These are phyloP conservation scores for Phlebiopsis flavidoalba DNA, from an alignment of 768 basidiomycete genomes.

Conservation along the genomic window DNA sequence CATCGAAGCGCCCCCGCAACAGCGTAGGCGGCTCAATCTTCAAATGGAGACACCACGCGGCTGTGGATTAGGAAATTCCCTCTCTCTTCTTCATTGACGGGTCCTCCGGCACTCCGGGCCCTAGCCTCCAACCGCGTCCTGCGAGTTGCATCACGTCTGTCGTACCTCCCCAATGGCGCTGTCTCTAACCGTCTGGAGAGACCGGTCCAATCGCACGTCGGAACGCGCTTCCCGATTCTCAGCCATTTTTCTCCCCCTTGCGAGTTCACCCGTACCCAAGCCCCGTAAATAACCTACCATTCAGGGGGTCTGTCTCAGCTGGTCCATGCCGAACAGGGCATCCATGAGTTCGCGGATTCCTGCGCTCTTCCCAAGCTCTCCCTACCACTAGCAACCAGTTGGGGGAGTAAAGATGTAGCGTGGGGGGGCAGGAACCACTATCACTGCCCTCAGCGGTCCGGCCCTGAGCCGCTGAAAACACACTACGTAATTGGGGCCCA, in stretches of 20 bases:
- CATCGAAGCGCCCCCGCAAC: background rate
- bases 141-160: background rate
- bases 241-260: background rate
- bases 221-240: background rate
- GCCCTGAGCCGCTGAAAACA: constrained; percentile 37
- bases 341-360: background rate
- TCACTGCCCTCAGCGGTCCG: constrained; percentile 6
- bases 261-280: background rate
- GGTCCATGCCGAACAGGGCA: background rate
- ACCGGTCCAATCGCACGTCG: background rate
- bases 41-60: background rate
- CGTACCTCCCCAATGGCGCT: background rate
- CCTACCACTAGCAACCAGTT: too few relatives aligned
- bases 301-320: too few relatives aligned
- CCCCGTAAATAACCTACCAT: background rate
- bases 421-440: too few relatives aligned
- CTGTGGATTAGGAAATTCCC: too few relatives aligned
- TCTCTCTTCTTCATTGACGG: background rate
- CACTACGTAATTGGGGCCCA: constrained; percentile 76
- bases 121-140: background rate
- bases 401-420: too few relatives aligned
- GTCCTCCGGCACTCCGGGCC: background rate
- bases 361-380: background rate
- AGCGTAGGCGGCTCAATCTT: background rate
- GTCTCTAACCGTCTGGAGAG: background rate